These are phyloP conservation scores for Adansonia grandidieri DNA, from an alignment of 441 rosid species.

Conservation along the genomic window DNA sequence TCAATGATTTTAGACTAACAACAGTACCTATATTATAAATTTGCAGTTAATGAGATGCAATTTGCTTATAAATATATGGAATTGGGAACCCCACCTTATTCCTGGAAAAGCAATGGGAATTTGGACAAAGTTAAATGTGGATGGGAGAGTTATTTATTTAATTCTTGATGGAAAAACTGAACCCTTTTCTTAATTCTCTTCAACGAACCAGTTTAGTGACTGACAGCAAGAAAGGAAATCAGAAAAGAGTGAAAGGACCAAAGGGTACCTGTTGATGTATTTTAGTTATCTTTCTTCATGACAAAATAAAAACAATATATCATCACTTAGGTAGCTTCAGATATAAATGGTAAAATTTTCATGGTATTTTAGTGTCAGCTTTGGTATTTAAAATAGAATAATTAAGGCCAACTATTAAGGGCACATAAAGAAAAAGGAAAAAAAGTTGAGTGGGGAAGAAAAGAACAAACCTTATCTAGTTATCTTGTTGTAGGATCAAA, in stretches of 20 bases:
- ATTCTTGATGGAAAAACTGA: neutral
- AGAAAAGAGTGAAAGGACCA: neutral
- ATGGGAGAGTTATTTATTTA: neutral
- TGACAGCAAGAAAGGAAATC: neutral
- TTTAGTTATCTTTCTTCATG: conserved; percentile 2
- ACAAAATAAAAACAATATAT: neutral
- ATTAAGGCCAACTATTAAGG: conserved; percentile 3
- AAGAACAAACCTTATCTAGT: conserved; percentile 44
- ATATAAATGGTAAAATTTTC: neutral
- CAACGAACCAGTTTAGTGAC: neutral
- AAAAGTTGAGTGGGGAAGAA: conserved; percentile 24
- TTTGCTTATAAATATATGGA: conserved; percentile 9
- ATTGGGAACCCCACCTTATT: conserved; percentile 1
- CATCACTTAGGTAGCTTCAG: neutral
- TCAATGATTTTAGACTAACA: conserved; percentile 14
- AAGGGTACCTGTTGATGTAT: neutral
- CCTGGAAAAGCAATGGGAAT: conserved; percentile 18
- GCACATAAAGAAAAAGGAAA: conserved; percentile 7
- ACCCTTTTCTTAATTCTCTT: neutral
- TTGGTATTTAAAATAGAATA: conserved; percentile 16
- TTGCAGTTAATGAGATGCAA: neutral
- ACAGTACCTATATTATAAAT: neutral
- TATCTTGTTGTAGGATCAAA: conserved; percentile 34
- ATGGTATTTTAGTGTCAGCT: conserved; percentile 10
- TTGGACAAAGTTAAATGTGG: neutral